phyloP scores from a whole-genome alignment of 176 grass and related monocot species.

The Saccharum officinarum region DNA sequence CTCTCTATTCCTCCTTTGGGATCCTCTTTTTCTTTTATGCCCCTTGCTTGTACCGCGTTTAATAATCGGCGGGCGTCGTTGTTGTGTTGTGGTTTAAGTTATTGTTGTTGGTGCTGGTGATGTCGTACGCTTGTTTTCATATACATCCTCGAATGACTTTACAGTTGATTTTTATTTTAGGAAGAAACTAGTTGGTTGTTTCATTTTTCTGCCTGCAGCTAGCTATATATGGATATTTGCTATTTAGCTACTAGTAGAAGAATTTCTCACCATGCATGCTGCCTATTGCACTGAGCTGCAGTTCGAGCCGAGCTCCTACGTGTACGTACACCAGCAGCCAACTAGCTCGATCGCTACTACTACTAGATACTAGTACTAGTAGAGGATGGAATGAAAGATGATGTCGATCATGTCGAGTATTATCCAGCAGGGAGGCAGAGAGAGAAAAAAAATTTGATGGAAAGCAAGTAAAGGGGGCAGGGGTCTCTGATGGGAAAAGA shows the following conservation, averaged over 20 bases:
- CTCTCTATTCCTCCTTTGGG: slow-evolving; percentile 45
- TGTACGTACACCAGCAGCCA: neutral
- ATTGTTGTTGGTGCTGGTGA: slow-evolving; percentile 55
- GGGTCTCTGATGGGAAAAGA: slow-evolving; percentile 25
- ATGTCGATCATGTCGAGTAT: slow-evolving; percentile 7
- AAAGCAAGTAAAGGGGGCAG: neutral
- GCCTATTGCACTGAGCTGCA: neutral
- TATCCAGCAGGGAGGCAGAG: neutral
- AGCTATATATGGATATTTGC: neutral
- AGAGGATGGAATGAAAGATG: neutral
- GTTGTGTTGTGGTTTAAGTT: slow-evolving; percentile 61
- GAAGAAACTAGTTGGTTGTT: neutral
- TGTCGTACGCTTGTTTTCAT: slow-evolving; percentile 58
- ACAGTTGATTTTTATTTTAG: too few species aligned
- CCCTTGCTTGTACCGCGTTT: slow-evolving; percentile 41
- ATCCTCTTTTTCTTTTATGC: slow-evolving; percentile 49
- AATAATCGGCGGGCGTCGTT: slow-evolving; percentile 38
- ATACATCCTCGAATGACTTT: neutral
- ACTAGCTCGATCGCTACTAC: neutral
- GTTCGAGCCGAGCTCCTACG: neutral
- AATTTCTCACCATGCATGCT: neutral
- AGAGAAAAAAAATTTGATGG: neutral
- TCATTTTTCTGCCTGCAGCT: neutral
- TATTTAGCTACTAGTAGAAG: neutral
- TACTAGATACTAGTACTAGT: neutral